Conservation (phyloP, 495 filamentous ascomycete genomes). For the Bacidia gigantensis region DNA sequence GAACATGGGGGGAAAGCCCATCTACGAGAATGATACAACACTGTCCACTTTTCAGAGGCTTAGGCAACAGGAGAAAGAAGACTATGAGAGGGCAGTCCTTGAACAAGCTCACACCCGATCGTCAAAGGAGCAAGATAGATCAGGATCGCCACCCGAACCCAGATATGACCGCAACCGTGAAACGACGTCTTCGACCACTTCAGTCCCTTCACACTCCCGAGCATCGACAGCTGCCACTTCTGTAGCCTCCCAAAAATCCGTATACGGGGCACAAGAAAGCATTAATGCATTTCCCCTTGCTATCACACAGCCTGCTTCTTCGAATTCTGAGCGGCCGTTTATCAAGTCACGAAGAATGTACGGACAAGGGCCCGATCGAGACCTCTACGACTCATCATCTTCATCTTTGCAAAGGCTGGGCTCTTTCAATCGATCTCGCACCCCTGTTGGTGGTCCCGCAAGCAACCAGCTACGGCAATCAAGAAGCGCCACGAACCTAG, state of each 20-base stretch:
- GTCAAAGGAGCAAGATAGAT: slow-evolving; percentile 23
- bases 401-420: slow-evolving; percentile 68
- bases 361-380: slow-evolving; percentile 67
- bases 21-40: slow-evolving; percentile 79
- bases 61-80: slow-evolving; percentile 43
- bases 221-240: slow-evolving; percentile 89
- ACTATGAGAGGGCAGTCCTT: slow-evolving; percentile 19
- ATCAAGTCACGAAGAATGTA: slow-evolving; percentile 69
- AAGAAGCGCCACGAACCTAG: slow-evolving; percentile 42
- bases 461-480: slow-evolving; percentile 21
- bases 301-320: slow-evolving; percentile 23
- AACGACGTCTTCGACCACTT: slow-evolving; percentile 78
- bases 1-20: slow-evolving; percentile 50
- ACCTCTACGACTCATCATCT: slow-evolving; percentile 66
- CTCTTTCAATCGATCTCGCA: slow-evolving; percentile 44
- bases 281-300: slow-evolving; percentile 25
- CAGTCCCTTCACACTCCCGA: slow-evolving; percentile 51
- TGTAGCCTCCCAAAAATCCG: slow-evolving; percentile 57
- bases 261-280: slow-evolving; percentile 13
- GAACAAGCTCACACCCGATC: slow-evolving; percentile 1
- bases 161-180: slow-evolving; percentile 63
- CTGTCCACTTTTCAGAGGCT: slow-evolving; percentile 67
- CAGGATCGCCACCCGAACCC: slow-evolving; percentile 41
- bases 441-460: slow-evolving; percentile 11
- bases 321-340: slow-evolving; percentile 27